Conservation (phyloP, 371 early-diverging fungal genomes). For the Conidiobolus incongruus region DNA sequence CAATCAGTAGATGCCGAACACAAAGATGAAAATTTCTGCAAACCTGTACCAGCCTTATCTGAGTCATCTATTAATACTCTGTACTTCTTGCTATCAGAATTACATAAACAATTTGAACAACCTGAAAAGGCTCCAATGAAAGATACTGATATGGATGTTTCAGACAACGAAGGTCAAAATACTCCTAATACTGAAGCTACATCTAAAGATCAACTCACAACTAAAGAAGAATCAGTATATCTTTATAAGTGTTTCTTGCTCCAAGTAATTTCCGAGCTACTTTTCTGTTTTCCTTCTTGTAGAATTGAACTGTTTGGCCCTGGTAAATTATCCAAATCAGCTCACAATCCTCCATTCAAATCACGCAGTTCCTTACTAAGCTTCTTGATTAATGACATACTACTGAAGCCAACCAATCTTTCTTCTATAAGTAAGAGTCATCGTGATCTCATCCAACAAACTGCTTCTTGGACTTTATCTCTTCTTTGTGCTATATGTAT, state of each 20-base stretch:
- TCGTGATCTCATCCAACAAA: no score
- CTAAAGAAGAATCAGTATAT: slow-evolving; percentile 9
- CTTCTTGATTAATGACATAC: no score
- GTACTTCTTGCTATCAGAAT: no score
- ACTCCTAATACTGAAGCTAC: background rate
- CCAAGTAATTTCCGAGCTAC: slow-evolving; percentile 66
- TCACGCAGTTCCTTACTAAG: slow-evolving; percentile 29
- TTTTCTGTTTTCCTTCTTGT: slow-evolving; percentile 63
- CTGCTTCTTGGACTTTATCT: no score
- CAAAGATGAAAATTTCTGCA: slow-evolving; percentile 1
- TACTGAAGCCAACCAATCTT: no score
- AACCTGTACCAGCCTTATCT: background rate
- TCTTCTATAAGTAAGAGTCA: no score
- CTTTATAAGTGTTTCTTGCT: slow-evolving; percentile 61
- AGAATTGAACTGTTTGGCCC: slow-evolving; percentile 32
- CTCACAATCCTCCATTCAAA: slow-evolving; percentile 28
- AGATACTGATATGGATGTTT: background rate
- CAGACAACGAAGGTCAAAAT: background rate
- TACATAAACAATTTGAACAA: background rate
- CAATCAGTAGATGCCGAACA: slow-evolving; percentile 8
- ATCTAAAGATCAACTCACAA: slow-evolving; percentile 3
- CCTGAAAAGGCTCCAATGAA: background rate
- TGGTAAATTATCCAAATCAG: background rate
- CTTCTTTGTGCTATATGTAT: no score
- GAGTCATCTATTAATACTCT: background rate